Percentiles rank a stretch among this genome's conserved stretches.
Evolutionary conservation across 2,329 filamentous ascomycete species (phyloP).

Genomic region (Colletotrichum sp.): DNA sequence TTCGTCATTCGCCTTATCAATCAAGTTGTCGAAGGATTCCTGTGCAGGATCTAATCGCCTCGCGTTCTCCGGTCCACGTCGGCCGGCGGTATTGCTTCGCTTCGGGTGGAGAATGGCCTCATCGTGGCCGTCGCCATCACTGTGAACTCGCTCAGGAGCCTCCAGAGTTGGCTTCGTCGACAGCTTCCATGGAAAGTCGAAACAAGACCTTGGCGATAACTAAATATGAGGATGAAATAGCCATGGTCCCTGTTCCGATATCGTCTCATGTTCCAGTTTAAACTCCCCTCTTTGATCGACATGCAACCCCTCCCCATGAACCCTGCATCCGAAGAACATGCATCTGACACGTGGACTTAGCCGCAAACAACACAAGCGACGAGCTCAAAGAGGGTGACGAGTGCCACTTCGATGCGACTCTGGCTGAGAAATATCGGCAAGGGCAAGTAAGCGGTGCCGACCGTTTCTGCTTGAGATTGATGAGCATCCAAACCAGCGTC

Average conservation of each 20-base stretch:
- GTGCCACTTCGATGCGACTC: neutral
- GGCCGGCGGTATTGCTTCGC: neutral
- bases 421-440: neutral
- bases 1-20: neutral
- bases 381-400: neutral
- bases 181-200: neutral
- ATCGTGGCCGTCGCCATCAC: neutral
- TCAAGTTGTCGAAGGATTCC: neutral
- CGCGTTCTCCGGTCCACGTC: fast-evolving
- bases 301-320: neutral
- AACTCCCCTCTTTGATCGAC: neutral
- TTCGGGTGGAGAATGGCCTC: neutral
- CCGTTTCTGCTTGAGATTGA: neutral
- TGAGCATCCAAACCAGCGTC: neutral
- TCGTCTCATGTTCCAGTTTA: neutral
- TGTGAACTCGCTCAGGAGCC: neutral
- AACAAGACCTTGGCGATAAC: neutral
- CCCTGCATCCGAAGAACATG: neutral
- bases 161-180: neutral
- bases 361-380: neutral
- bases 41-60: neutral
- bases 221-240: neutral
- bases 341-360: neutral
- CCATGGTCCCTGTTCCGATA: neutral
- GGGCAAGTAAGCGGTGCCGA: neutral